Evolutionary conservation across 2,329 filamentous ascomycete species (phyloP), one percentile per base, ranked within the genome.

Genomic region (Cladosporium sp.): DNA sequence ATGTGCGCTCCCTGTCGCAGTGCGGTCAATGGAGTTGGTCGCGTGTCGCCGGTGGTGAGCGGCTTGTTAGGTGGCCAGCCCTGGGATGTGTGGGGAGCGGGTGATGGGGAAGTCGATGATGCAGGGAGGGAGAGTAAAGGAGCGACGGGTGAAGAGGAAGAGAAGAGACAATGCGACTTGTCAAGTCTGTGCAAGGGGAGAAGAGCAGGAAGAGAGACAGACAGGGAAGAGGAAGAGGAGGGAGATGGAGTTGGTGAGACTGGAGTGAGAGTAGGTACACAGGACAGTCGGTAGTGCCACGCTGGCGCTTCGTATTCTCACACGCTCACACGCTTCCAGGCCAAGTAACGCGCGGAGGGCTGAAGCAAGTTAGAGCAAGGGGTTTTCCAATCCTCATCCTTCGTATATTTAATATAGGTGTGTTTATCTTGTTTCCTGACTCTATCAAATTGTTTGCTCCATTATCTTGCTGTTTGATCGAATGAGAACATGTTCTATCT

Each of bases 91-190:
- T 22, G 20, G 32, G 20, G 11, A 13, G 22, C 15, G 8, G 16
- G 29, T 12, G 32, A 18, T 9, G 43, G 36, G n/a, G 32, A 33
- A 33, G 12, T 33, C 32, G 36, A 38, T 20, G 36, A 22, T 35
- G 19, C 36, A 19, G 27, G 33, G n/a, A n/a, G n/a, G n/a, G n/a
- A 22, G 36, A 40, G 12, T 36, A 40, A 48, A 40, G 13, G 45
- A 48, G 45, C 36, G 45, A 48, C 45, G 27, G 45, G 32, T 27
- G 15, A 35, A 8, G n/a, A 15, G 15, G 32, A 35, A 15, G 32
- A 35, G 30, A 16, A 15, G 32, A 35, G 32, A 27, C 22, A 27
- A 27, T 27, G 22, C n/a, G n/a, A n/a, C n/a, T n/a, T n/a, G n/a
- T n/a, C n/a, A n/a, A n/a, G n/a, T n/a, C n/a, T n/a, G n/a, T n/a